phyloP scores from a whole-genome alignment of 2,329 filamentous ascomycete species.

The Xylariomycetidae sp. region DNA sequence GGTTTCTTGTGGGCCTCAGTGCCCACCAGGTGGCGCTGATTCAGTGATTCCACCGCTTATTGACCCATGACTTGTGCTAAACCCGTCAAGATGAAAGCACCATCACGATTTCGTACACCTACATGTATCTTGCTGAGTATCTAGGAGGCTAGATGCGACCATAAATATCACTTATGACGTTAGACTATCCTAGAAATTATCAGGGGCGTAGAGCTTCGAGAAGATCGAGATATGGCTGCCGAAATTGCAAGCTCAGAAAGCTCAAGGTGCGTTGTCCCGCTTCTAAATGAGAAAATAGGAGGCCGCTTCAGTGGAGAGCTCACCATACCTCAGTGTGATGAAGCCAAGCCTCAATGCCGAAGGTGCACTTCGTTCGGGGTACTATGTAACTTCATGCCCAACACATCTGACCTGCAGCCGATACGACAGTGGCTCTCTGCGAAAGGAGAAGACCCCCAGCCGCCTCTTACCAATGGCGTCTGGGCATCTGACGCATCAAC shows the following conservation, averaged over 20 bases:
- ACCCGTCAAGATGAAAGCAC: too few species aligned
- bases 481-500: constrained; percentile 23
- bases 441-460: constrained; percentile 15
- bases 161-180: too few species aligned
- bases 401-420: constrained; percentile 34
- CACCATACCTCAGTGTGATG: constrained; percentile 47
- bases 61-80: too few species aligned
- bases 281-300: too few species aligned
- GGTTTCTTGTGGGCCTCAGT: too few species aligned
- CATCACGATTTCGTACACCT: too few species aligned
- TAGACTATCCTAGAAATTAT: neutral
- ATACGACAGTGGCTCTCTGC: constrained; percentile 12
- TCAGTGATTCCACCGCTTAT: too few species aligned
- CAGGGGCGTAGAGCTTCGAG: constrained; percentile 9
- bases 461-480: constrained; percentile 18
- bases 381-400: constrained; percentile 36
- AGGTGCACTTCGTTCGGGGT: constrained; percentile 39
- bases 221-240: constrained; percentile 42
- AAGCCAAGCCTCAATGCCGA: constrained; percentile 38
- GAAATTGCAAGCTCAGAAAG: constrained; percentile 47
- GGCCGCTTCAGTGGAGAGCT: too few species aligned
- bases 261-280: constrained; percentile 33
- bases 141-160: too few species aligned
- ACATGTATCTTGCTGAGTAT: too few species aligned
- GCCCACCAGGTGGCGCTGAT: too few species aligned